These are phyloP conservation scores for Tetrahymena malaccensis DNA, from an alignment of 73 alveolate genomes.

Conservation along the genomic window DNA sequence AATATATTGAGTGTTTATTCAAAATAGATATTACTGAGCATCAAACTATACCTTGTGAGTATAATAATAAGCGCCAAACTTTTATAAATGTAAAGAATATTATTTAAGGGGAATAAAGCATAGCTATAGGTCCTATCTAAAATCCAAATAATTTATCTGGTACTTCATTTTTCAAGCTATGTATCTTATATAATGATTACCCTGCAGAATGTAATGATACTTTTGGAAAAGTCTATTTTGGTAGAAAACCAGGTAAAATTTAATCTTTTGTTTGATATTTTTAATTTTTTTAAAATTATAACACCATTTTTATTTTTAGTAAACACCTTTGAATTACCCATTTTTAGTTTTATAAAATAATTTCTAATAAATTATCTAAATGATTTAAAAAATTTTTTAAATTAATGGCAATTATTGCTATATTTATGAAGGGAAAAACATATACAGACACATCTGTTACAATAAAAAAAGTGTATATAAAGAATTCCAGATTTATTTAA, in stretches of 20 bases:
- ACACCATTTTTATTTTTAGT: too few relatives aligned
- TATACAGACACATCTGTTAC: too few relatives aligned
- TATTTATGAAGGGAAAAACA: too few relatives aligned
- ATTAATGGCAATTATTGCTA: too few relatives aligned
- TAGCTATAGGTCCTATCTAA: background rate
- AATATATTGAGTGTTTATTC: background rate
- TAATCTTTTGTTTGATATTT: too few relatives aligned
- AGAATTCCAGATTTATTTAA: too few relatives aligned
- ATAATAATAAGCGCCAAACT: background rate
- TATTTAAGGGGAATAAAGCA: background rate
- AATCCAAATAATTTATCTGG: background rate
- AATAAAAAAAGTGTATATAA: too few relatives aligned
- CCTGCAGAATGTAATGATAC: background rate
- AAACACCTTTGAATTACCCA: too few relatives aligned
- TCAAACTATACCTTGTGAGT: background rate
- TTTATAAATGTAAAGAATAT: background rate
- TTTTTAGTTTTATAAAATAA: too few relatives aligned
- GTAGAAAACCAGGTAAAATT: background rate
- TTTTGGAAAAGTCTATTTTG: background rate
- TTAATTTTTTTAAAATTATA: too few relatives aligned
- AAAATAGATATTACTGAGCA: background rate
- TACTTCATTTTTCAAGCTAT: background rate
- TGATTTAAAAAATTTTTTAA: too few relatives aligned
- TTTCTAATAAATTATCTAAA: too few relatives aligned
- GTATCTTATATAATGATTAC: background rate